These are phyloP conservation scores for Boletus rubroflammeus DNA, from an alignment of 768 basidiomycete genomes.

Conservation along the genomic window DNA sequence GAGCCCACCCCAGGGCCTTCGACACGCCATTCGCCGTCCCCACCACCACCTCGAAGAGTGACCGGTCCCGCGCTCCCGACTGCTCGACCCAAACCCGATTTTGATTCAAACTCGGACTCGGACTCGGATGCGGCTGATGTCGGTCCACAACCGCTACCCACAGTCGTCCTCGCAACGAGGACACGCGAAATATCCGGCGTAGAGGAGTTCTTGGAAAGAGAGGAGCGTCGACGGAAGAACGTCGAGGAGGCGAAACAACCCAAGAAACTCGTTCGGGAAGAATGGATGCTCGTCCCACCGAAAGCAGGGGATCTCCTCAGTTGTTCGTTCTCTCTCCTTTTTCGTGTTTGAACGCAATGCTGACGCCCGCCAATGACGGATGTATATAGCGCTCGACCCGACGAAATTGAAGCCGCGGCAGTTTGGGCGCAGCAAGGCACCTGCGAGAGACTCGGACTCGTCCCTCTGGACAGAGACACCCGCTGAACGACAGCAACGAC, in stretches of 20 bases:
- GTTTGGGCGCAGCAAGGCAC: conserved; percentile 60
- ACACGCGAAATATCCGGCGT: conserved; percentile 59
- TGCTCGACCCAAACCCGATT: conserved; percentile 28
- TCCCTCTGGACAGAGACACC: conserved; percentile 98
- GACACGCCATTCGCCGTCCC: conserved; percentile 17
- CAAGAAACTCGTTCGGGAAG: conserved; percentile 78
- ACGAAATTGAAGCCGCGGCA: conserved; percentile 77
- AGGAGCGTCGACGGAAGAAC: conserved; percentile 70
- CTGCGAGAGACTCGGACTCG: conserved; percentile 44
- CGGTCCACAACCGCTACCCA: conserved; percentile 76
- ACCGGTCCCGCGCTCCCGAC: conserved; percentile 55
- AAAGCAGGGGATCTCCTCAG: conserved; percentile 73
- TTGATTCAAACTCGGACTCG: conserved; percentile 45
- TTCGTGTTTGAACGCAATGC: neutral
- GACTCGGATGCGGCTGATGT: conserved; percentile 73
- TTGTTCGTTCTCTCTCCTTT: conserved; percentile 47
- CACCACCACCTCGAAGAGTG: conserved; percentile 29
- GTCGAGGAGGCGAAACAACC: conserved; percentile 79
- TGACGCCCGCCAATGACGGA: neutral
- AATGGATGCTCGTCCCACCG: conserved; percentile 98
- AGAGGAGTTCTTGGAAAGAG: conserved; percentile 78
- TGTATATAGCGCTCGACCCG: conserved; percentile 75
- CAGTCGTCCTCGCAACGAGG: conserved; percentile 29
- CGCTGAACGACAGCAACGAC: conserved; percentile 81
- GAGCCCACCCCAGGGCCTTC: conserved; percentile 21